Evolutionary conservation across 306 rosid genomes (phyloP).

Genomic region (Corylus avellana): DNA sequence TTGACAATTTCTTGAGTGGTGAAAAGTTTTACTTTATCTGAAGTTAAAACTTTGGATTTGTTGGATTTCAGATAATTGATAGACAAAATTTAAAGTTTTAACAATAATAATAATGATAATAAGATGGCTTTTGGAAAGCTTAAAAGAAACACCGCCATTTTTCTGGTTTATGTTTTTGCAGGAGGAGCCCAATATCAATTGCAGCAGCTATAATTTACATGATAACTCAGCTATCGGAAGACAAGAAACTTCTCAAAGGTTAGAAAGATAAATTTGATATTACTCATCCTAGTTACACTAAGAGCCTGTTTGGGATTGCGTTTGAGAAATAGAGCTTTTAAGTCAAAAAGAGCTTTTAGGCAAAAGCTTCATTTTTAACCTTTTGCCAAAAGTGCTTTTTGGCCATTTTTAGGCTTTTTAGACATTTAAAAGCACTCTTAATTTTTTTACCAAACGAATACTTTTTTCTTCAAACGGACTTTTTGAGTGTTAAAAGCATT

Average conservation of each 20-base stretch:
- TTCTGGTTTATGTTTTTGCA: slow-evolving; percentile 24
- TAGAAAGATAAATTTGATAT: background rate
- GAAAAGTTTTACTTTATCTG: background rate
- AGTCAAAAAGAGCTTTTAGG: too few species aligned
- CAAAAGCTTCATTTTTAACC: too few species aligned
- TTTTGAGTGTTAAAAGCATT: too few species aligned
- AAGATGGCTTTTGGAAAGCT: background rate
- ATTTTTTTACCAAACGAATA: too few species aligned
- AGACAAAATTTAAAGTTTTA: background rate
- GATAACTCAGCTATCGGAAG: slow-evolving; percentile 86
- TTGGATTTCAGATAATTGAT: background rate
- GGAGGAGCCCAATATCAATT: slow-evolving; percentile 97
- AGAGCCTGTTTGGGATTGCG: too few species aligned
- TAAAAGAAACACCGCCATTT: background rate
- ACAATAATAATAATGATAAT: too few species aligned
- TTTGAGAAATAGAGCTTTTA: too few species aligned
- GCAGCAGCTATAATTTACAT: slow-evolving; percentile 94
- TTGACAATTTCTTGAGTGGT: background rate
- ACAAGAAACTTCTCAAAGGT: slow-evolving; percentile 92
- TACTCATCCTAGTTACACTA: slow-evolving; percentile 3
- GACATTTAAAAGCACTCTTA: too few species aligned
- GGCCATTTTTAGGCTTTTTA: too few species aligned
- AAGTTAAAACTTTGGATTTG: background rate
- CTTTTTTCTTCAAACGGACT: too few species aligned
- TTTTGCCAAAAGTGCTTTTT: too few species aligned